Conservation (phyloP, 2,329 filamentous ascomycete species). For the Pseudopyrenochaeta lycopersici region DNA sequence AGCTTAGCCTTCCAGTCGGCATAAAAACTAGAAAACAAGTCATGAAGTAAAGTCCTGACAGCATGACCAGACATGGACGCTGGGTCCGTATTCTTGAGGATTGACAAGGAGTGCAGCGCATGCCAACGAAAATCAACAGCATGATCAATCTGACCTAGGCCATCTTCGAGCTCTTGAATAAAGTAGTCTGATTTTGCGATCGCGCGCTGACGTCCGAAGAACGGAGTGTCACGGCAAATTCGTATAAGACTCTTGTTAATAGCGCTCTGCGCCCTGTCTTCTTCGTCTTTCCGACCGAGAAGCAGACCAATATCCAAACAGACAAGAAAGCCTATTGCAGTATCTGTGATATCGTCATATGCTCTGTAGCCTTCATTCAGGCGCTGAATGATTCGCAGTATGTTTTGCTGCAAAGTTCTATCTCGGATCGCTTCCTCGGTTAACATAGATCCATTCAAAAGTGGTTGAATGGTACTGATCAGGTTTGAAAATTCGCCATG, state of each 20-base stretch:
- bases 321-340: slow-evolving; percentile 79
- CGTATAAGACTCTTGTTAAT: slow-evolving; percentile 32
- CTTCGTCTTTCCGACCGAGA: slow-evolving; percentile 51
- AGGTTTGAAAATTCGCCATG: slow-evolving; percentile 86
- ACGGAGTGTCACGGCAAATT: slow-evolving; percentile 40
- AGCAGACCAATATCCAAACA: slow-evolving; percentile 80
- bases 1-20: slow-evolving; percentile 82
- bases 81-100: slow-evolving; percentile 37
- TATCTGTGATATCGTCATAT: slow-evolving; percentile 86
- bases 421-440: slow-evolving; percentile 37
- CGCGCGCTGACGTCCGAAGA: slow-evolving; percentile 35
- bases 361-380: slow-evolving; percentile 75
- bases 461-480: slow-evolving; percentile 54
- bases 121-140: slow-evolving; percentile 48
- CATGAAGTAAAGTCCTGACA: slow-evolving; percentile 62
- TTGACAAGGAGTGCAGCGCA: slow-evolving; percentile 35
- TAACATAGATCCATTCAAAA: slow-evolving; percentile 34
- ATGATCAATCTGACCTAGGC: slow-evolving; percentile 27
- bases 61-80: slow-evolving; percentile 12
- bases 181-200: slow-evolving; percentile 25
- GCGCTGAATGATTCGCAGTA: slow-evolving; percentile 75
- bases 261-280: slow-evolving; percentile 19
- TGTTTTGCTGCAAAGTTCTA: slow-evolving; percentile 59
- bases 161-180: slow-evolving; percentile 25
- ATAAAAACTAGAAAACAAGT: slow-evolving; percentile 77